A percentile compares a stretch with the other conserved stretches of the same genome.
These are phyloP conservation scores for Beauveria bassiana DNA, from an alignment of 2,329 filamentous ascomycete species.

Conservation along the genomic window DNA sequence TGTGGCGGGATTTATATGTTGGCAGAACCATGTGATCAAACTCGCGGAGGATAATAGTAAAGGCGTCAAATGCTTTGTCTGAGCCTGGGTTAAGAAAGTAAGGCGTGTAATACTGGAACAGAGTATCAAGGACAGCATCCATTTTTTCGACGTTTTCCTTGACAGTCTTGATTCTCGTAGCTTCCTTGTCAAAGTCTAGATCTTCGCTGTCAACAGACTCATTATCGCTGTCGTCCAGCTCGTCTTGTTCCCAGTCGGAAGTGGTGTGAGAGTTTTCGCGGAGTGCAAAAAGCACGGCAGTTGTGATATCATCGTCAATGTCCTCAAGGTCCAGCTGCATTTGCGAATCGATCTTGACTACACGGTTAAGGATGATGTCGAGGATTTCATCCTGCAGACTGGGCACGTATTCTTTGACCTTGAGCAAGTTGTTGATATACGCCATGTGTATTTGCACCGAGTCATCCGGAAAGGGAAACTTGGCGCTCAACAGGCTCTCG, in stretches of 20 bases:
- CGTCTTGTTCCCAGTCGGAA: slow-evolving; percentile 42
- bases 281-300: slow-evolving; percentile 55
- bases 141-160: slow-evolving; percentile 84
- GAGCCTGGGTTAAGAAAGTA: slow-evolving; percentile 62
- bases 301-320: slow-evolving; percentile 78
- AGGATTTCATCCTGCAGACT: slow-evolving; percentile 74
- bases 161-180: slow-evolving; percentile 59
- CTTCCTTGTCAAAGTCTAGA: slow-evolving; percentile 55
- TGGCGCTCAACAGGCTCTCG: slow-evolving; percentile 55
- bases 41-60: slow-evolving; percentile 73
- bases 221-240: slow-evolving; percentile 50
- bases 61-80: slow-evolving; percentile 61
- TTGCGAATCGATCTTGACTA: slow-evolving; percentile 92
- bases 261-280: slow-evolving; percentile 20
- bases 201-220: slow-evolving; percentile 68
- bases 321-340: slow-evolving; percentile 93
- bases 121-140: slow-evolving; percentile 78
- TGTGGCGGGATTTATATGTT: slow-evolving; percentile 84
- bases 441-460: slow-evolving; percentile 70
- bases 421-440: slow-evolving; percentile 81
- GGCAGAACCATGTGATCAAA: slow-evolving; percentile 85
- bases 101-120: slow-evolving; percentile 76
- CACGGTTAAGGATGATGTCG: slow-evolving; percentile 71
- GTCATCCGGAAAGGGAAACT: slow-evolving; percentile 72
- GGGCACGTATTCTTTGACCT: slow-evolving; percentile 68